Evolutionary conservation across 306 rosid genomes (phyloP).

Genomic region (Cucurbita moschata): DNA sequence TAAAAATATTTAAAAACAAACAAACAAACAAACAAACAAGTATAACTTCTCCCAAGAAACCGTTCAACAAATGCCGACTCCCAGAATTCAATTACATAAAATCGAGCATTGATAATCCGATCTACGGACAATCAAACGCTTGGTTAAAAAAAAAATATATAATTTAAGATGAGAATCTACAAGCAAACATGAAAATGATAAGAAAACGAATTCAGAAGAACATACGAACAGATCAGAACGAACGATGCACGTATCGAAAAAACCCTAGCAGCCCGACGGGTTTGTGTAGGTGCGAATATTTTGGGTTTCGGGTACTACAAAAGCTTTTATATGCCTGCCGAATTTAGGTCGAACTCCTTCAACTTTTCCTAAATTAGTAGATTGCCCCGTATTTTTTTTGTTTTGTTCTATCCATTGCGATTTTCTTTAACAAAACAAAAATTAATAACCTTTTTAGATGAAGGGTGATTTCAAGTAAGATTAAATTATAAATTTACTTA

Average conservation of each 20-base stretch:
- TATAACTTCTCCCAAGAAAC: background rate
- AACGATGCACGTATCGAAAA: background rate
- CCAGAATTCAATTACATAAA: background rate
- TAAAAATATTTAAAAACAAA: background rate
- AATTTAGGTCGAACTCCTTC: background rate
- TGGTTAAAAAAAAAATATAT: too few relatives aligned
- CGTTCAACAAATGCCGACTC: background rate
- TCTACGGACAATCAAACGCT: background rate
- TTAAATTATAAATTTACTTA: too few relatives aligned
- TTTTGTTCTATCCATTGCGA: too few relatives aligned
- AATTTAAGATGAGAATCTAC: background rate
- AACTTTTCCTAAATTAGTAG: background rate
- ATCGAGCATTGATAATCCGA: background rate
- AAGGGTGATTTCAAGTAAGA: too few relatives aligned
- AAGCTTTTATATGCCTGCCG: background rate
- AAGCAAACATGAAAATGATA: background rate
- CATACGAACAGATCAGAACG: background rate
- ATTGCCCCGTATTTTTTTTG: background rate
- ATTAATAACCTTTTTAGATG: too few relatives aligned
- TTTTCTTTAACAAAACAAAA: too few relatives aligned
- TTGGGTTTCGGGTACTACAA: background rate
- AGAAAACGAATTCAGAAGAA: background rate
- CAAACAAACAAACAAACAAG: background rate
- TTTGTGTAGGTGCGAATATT: background rate
- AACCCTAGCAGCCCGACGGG: constrained; percentile 6